Percentiles rank a stretch among this genome's conserved stretches.
Evolutionary conservation across 2,329 filamentous ascomycete species (phyloP).

Genomic region (Epichloe amarillans): DNA sequence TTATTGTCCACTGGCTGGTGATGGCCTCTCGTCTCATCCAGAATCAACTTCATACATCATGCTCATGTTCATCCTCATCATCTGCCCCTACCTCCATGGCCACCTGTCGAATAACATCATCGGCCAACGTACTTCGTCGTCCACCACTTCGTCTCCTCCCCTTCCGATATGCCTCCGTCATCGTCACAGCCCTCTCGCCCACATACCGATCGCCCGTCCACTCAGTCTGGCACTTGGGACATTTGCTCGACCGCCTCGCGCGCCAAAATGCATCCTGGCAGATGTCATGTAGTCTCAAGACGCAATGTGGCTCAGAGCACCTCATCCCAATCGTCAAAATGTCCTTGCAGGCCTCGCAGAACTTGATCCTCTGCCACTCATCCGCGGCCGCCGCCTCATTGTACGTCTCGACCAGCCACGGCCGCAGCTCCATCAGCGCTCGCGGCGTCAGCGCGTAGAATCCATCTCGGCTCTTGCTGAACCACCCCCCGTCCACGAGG

Average conservation of each 20-base stretch:
- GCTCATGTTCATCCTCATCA: background rate
- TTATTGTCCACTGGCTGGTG: no score
- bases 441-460: conserved; percentile 69
- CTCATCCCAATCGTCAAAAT: conserved; percentile 77
- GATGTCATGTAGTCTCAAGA: conserved; percentile 59
- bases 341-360: conserved; percentile 78
- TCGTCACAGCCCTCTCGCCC: conserved; percentile 43
- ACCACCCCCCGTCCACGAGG: conserved; percentile 70
- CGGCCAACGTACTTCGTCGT: conserved; percentile 20
- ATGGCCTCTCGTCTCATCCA: no score
- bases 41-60: background rate
- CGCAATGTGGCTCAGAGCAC: conserved; percentile 56
- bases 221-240: conserved; percentile 43
- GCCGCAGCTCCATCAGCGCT: conserved; percentile 69
- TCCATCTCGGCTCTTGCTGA: conserved; percentile 56
- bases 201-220: conserved; percentile 40
- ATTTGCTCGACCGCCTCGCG: conserved; percentile 45
- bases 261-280: conserved; percentile 66
- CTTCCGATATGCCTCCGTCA: conserved; percentile 35
- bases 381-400: conserved; percentile 54
- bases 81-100: conserved; percentile 6
- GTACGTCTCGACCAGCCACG: conserved; percentile 79
- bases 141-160: conserved; percentile 24
- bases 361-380: conserved; percentile 67
- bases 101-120: conserved; percentile 19